Percentiles rank a stretch among this genome's conserved stretches.
Evolutionary conservation across 1,139 yeast genomes (phyloP).

Genomic region (Eremothecium coryli): DNA sequence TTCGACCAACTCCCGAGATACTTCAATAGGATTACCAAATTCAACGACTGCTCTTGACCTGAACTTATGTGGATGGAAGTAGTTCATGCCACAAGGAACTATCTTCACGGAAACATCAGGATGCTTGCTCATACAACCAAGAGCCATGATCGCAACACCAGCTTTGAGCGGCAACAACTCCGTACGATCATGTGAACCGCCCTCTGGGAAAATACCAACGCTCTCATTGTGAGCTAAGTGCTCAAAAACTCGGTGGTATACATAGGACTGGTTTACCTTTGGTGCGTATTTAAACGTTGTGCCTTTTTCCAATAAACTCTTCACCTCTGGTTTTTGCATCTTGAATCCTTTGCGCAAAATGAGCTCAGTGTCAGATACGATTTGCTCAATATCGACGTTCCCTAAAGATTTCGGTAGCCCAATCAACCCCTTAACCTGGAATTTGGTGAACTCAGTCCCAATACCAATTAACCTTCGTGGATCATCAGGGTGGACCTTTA

Average conservation of each 20-base stretch:
- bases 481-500: conserved; percentile 40
- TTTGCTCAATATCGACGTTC: conserved; percentile 58
- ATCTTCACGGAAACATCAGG: conserved; percentile 70
- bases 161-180: conserved; percentile 87
- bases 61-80: conserved; percentile 91
- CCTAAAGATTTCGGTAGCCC: conserved; percentile 79
- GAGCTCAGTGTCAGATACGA: conserved; percentile 68
- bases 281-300: conserved; percentile 65
- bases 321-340: conserved; percentile 36
- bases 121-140: conserved; percentile 74
- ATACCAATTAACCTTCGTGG: conserved; percentile 50
- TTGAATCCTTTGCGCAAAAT: conserved; percentile 67
- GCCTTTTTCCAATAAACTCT: conserved; percentile 40
- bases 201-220: conserved; percentile 95
- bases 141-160: conserved; percentile 96
- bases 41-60: conserved; percentile 92
- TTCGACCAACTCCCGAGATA: conserved; percentile 53
- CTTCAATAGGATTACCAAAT: conserved; percentile 81
- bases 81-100: conserved; percentile 95
- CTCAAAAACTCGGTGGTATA: conserved; percentile 71
- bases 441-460: conserved; percentile 58
- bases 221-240: conserved; percentile 75
- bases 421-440: conserved; percentile 57
- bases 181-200: conserved; percentile 93
- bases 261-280: conserved; percentile 75